Base-by-base conservation (phyloP, 352 stramenopile genomes). In the Plasmopara viticola region DNA sequence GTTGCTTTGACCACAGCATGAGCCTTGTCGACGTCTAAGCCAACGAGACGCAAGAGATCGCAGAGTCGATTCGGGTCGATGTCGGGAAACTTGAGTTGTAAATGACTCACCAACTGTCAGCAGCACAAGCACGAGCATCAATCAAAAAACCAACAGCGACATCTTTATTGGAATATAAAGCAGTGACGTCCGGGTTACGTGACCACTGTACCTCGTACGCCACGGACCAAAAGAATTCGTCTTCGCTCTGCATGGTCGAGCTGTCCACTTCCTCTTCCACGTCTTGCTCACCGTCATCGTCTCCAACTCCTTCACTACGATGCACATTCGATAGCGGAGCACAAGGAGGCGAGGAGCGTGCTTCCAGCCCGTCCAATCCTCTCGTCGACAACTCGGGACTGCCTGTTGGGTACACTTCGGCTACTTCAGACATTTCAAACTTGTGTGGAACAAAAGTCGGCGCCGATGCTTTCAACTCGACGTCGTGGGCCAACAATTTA, bases 141-240 rank as follows among this genome's bases (percentile, higher is more conserved):
- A 41, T 17, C 13, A 38, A 38, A 4, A 25, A 3, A 25, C 20
- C 20, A 25, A 25, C 33, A 38, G 37, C 28, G 25, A 20, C n/a
- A 33, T 60, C 30, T 57, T 17, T n/a, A n/a, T 52, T 25, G 35
- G 20, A 17, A 53, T 30, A 31, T 48, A 56, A 51, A 10, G 10
- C 34, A 44, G 47, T 25, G 44, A 25, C 35, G 48, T 25, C 48
- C 15, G 17, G 10, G 33, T 46, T 17, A 9, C n/a, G 31, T 17
- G 5, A 30, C 29, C 46, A 67, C 58, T 59, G 48, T 70, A 92
- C 81, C 66, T 93, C 82, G 53, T 84, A 93, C 17, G 79, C 78
- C 42, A 93, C 70, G 12, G 82, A 93, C 82, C 82, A 93, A 55
- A 90, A 93, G 62, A 93, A 93, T 20, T 58, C 81, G 50, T 90